A percentile compares a stretch with the other conserved stretches of the same genome.
Evolutionary conservation across 768 basidiomycete species (phyloP).

Genomic region (Suillus clintonianus): DNA sequence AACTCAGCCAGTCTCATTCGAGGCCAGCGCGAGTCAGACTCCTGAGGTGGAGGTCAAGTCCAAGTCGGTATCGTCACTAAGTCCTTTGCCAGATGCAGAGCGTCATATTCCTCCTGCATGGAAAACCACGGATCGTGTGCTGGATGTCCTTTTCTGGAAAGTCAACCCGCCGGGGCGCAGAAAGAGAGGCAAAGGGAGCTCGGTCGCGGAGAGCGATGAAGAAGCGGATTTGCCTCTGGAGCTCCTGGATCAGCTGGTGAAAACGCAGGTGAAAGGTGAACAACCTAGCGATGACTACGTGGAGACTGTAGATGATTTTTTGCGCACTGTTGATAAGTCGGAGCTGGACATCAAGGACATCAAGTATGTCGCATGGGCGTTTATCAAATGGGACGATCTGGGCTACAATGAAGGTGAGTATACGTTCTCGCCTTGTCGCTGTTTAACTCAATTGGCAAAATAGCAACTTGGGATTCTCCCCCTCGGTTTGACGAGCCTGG

Average conservation of each 20-base stretch:
- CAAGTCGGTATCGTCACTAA: constrained; percentile 24
- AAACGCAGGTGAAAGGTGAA: constrained; percentile 59
- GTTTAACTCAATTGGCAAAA: background rate
- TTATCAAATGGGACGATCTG: constrained; percentile 92
- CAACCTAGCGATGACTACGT: constrained; percentile 56
- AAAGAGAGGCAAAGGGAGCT: constrained; percentile 19
- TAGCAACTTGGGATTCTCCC: constrained; percentile 94
- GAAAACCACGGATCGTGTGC: constrained; percentile 90
- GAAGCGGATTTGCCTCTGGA: constrained; percentile 22
- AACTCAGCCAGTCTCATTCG: constrained; percentile 36
- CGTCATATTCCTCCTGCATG: constrained; percentile 73
- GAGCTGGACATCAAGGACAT: constrained; percentile 49
- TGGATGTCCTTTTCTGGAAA: constrained; percentile 75
- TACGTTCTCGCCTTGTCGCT: constrained; percentile 2
- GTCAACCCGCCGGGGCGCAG: constrained; percentile 31
- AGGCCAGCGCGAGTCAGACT: constrained; percentile 40
- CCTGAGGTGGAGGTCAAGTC: constrained; percentile 34
- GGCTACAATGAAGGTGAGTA: constrained; percentile 84
- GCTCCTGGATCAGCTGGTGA: constrained; percentile 29
- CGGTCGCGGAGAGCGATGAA: constrained; percentile 19
- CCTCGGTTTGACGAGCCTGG: constrained; percentile 58
- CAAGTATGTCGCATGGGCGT: constrained; percentile 72
- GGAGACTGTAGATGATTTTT: constrained; percentile 63
- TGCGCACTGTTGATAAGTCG: constrained; percentile 37
- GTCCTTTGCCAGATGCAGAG: constrained; percentile 69